A percentile compares a stretch with the other conserved stretches of the same genome.
Conservation (phyloP, 2,329 filamentous ascomycete species). For the Podosphaera fusca region DNA sequence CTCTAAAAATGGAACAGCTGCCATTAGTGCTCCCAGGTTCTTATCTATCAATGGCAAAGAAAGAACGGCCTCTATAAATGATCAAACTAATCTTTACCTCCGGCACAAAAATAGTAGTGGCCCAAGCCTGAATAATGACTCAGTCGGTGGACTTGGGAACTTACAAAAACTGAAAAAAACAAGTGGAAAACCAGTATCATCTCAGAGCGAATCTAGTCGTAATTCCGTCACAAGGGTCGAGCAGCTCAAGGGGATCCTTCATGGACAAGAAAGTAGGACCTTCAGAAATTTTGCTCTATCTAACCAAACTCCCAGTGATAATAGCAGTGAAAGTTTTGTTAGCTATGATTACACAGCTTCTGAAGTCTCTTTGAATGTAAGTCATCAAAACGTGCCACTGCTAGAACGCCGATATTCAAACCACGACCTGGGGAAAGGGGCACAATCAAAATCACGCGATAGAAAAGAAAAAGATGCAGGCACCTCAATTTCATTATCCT, state of each 20-base stretch:
- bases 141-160: constrained; percentile 16
- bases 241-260: constrained; percentile 37
- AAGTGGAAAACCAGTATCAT: constrained; percentile 26
- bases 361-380: constrained; percentile 35
- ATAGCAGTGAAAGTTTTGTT: constrained; percentile 43
- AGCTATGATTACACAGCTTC: constrained; percentile 47
- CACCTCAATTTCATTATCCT: constrained; percentile 15
- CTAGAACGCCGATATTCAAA: constrained; percentile 12
- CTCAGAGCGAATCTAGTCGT: constrained; percentile 21
- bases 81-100: constrained; percentile 8
- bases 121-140: constrained; percentile 14
- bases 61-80: constrained; percentile 22
- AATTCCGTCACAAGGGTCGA: constrained; percentile 36
- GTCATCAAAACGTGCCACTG: constrained; percentile 6
- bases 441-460: constrained; percentile 15
- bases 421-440: constrained; percentile 7
- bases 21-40: constrained; percentile 23
- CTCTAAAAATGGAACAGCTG: constrained; percentile 40
- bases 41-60: constrained; percentile 32
- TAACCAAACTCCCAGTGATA: constrained; percentile 25
- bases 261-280: constrained; percentile 23
- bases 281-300: constrained; percentile 12
- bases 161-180: constrained; percentile 27
- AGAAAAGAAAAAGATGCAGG: constrained; percentile 10
- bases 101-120: constrained; percentile 7